Evolutionary conservation across 1,139 yeast genomes (phyloP).

Genomic region (Debaryomyces robertsiae): DNA sequence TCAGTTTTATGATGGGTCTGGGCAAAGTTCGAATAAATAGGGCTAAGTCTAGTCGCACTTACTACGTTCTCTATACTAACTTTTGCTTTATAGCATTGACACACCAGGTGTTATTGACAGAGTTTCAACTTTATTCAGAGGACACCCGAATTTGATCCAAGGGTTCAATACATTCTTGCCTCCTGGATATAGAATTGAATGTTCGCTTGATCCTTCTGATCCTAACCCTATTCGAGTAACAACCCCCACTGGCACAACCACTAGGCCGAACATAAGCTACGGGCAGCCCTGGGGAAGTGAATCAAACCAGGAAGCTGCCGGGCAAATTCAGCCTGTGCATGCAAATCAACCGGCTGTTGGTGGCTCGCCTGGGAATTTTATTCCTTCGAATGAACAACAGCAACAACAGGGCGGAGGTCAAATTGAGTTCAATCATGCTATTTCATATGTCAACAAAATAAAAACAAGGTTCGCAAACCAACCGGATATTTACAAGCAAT

Average conservation of each 20-base stretch:
- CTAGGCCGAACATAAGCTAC: slow-evolving; percentile 55
- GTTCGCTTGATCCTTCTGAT: slow-evolving; percentile 86
- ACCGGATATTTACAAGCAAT: slow-evolving; percentile 94
- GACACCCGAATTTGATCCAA: slow-evolving; percentile 90
- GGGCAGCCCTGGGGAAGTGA: slow-evolving; percentile 31
- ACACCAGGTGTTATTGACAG: slow-evolving; percentile 98
- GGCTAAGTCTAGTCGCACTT: too few species aligned
- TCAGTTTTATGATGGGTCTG: neutral
- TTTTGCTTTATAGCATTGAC: slow-evolving; percentile 61
- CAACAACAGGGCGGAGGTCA: slow-evolving; percentile 63
- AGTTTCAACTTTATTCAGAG: slow-evolving; percentile 85
- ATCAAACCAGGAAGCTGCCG: slow-evolving; percentile 3
- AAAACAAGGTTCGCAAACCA: slow-evolving; percentile 91
- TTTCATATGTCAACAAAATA: slow-evolving; percentile 91
- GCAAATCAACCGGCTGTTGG: slow-evolving; percentile 6
- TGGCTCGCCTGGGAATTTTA: slow-evolving; percentile 14
- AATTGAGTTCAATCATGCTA: slow-evolving; percentile 96
- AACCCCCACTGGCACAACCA: slow-evolving; percentile 90
- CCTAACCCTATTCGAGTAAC: slow-evolving; percentile 93
- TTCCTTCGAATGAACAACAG: slow-evolving; percentile 21
- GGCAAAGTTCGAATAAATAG: too few species aligned
- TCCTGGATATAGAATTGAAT: slow-evolving; percentile 93
- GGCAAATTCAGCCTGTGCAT: slow-evolving; percentile 7
- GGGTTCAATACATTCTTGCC: slow-evolving; percentile 98
- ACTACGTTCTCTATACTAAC: slow-evolving; percentile 4